A percentile compares a stretch with the other conserved stretches of the same genome.
phyloP scores from a whole-genome alignment of 2,329 filamentous ascomycete species.

The Pseudogymnoascus sp. region DNA sequence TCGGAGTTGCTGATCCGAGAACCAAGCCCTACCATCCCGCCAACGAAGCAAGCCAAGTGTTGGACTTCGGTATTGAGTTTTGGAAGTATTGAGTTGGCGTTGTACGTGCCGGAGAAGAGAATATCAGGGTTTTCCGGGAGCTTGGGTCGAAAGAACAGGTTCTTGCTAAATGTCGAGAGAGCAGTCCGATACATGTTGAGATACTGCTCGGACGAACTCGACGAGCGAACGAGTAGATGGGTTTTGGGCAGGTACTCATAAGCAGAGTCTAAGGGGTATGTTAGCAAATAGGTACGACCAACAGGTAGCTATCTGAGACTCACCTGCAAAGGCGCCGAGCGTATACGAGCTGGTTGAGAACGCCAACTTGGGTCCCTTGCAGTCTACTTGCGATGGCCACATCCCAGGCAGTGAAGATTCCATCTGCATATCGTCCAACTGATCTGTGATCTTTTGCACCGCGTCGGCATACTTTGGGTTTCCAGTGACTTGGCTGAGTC shows the following conservation, averaged over 20 bases:
- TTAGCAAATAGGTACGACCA: constrained; percentile 14
- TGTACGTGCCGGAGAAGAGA: constrained; percentile 45
- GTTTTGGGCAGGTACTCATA: constrained; percentile 58
- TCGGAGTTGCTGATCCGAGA: constrained; percentile 51
- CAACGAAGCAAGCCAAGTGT: constrained; percentile 65
- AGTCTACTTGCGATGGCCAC: constrained; percentile 63
- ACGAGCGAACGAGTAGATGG: constrained; percentile 52
- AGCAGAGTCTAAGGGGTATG: constrained; percentile 37
- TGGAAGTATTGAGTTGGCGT: constrained; percentile 14
- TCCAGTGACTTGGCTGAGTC: constrained; percentile 61
- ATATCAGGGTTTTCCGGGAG: constrained; percentile 54
- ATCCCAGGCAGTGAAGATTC: constrained; percentile 65
- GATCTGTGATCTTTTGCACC: constrained; percentile 63
- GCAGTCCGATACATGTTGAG: constrained; percentile 55
- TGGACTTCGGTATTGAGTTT: constrained; percentile 39
- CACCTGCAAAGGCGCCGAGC: constrained; percentile 41
- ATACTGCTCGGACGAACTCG: constrained; percentile 52
- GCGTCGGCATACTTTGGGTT: constrained; percentile 68
- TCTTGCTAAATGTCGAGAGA: constrained; percentile 51
- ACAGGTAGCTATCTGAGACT: background rate
- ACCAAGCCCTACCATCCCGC: constrained; percentile 63
- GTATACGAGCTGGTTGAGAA: constrained; percentile 26
- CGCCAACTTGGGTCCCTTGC: constrained; percentile 40
- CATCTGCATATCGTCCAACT: constrained; percentile 62
- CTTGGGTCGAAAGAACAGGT: constrained; percentile 66